These are phyloP conservation scores for Penicillium capsulatum DNA, from an alignment of 2,329 filamentous ascomycete species.

Conservation along the genomic window DNA sequence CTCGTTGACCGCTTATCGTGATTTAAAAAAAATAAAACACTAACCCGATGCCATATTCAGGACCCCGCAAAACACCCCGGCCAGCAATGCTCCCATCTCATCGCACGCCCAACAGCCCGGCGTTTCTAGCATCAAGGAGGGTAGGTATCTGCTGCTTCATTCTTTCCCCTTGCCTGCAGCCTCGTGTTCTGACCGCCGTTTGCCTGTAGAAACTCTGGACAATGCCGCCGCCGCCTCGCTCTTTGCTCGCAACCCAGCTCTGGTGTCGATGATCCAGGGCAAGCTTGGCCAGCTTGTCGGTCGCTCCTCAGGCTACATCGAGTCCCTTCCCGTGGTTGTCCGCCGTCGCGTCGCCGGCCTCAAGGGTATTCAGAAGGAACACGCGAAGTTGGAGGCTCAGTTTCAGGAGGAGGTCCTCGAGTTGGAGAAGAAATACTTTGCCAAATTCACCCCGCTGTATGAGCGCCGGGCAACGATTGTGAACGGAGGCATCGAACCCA, in stretches of 20 bases:
- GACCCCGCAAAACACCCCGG: slow-evolving; percentile 97
- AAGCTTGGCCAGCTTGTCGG: slow-evolving; percentile 91
- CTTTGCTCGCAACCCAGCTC: slow-evolving; percentile 90
- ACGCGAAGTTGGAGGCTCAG: slow-evolving; percentile 95
- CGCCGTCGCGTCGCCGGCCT: slow-evolving; percentile 90
- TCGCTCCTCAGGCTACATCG: slow-evolving; percentile 94
- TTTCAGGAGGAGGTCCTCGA: slow-evolving; percentile 98
- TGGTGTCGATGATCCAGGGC: slow-evolving; percentile 96
- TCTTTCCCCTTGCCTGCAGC: neutral
- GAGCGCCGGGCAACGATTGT: slow-evolving; percentile 90
- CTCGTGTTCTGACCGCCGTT: slow-evolving; percentile 12
- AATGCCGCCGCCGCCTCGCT: slow-evolving; percentile 81
- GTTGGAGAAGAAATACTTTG: slow-evolving; percentile 99
- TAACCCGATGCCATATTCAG: slow-evolving; percentile 48
- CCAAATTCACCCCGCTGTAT: slow-evolving; percentile 96
- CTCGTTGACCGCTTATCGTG: slow-evolving; percentile 22
- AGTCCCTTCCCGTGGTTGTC: slow-evolving; percentile 84
- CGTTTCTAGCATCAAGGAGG: slow-evolving; percentile 94
- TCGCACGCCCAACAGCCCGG: slow-evolving; percentile 95
- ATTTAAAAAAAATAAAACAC: slow-evolving; percentile 17
- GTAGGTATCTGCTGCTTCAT: slow-evolving; percentile 51
- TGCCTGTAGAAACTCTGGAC: slow-evolving; percentile 75
- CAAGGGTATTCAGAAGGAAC: slow-evolving; percentile 97
- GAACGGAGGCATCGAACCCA: slow-evolving; percentile 81
- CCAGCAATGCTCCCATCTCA: slow-evolving; percentile 92